Percentiles rank a stretch among this genome's conserved stretches.
phyloP scores from a whole-genome alignment of 495 filamentous ascomycete species.

The Darksidea phi region DNA sequence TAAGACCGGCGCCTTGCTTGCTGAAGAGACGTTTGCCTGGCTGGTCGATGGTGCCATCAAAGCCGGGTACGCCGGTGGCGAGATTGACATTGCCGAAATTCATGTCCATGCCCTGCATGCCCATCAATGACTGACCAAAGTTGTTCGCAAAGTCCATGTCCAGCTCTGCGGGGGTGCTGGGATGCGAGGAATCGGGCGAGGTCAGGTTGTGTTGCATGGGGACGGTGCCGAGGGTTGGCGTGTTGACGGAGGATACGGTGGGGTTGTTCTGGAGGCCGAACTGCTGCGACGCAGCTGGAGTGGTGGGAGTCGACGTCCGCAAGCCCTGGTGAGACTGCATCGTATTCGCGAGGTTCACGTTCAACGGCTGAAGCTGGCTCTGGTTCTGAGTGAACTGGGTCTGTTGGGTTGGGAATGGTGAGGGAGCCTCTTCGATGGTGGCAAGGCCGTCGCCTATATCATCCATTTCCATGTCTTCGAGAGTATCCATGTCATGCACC shows the following conservation, averaged over 20 bases:
- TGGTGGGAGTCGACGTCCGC: slow-evolving; percentile 79
- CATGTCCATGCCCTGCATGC: slow-evolving; percentile 30
- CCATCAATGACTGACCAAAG: slow-evolving; percentile 24
- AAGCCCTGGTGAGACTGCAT: slow-evolving; percentile 73
- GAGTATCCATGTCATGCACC: slow-evolving; percentile 74
- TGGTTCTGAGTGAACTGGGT: slow-evolving; percentile 73
- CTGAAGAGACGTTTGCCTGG: slow-evolving; percentile 92
- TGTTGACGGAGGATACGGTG: slow-evolving; percentile 96
- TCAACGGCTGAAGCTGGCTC: slow-evolving; percentile 60
- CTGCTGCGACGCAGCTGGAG: slow-evolving; percentile 69
- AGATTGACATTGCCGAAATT: slow-evolving; percentile 35
- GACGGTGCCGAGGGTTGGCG: slow-evolving; percentile 67
- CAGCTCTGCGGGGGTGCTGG: slow-evolving; percentile 67
- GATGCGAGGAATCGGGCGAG: slow-evolving; percentile 72
- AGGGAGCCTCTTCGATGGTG: slow-evolving; percentile 56
- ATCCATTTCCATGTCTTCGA: slow-evolving; percentile 97
- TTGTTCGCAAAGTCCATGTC: slow-evolving; percentile 42
- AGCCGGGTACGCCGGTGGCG: slow-evolving; percentile 29
- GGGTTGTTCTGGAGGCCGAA: slow-evolving; percentile 82
- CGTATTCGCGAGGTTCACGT: slow-evolving; percentile 63
- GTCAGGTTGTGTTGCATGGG: slow-evolving; percentile 60
- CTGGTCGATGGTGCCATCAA: slow-evolving; percentile 82
- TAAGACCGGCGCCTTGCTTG: slow-evolving; percentile 66
- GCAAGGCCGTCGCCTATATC: slow-evolving; percentile 57
- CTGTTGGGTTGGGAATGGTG: slow-evolving; percentile 49